A percentile compares a stretch with the other conserved stretches of the same genome.
These are phyloP conservation scores for Aspergillus panamensis DNA, from an alignment of 495 filamentous ascomycete genomes.

Conservation along the genomic window DNA sequence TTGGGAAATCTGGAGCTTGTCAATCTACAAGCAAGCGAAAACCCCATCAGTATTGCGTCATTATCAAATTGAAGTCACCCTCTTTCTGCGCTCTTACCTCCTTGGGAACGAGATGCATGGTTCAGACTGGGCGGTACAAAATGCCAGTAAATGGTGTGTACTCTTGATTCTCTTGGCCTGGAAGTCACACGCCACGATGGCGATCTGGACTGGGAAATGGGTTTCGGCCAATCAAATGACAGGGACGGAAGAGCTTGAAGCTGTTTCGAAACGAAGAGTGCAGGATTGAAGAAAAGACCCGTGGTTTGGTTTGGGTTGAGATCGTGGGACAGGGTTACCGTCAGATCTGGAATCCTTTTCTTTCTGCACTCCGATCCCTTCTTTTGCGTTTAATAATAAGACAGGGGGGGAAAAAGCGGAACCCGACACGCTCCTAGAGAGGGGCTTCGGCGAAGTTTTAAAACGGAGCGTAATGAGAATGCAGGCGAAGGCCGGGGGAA, in stretches of 20 bases:
- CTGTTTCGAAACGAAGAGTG: too few species aligned
- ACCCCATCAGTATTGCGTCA: not conserved
- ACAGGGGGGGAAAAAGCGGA: slow-evolving; percentile 7
- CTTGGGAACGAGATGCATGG: slow-evolving; percentile 82
- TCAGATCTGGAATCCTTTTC: not conserved
- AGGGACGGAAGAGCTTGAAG: not conserved
- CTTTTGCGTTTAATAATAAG: not conserved
- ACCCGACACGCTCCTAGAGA: not conserved
- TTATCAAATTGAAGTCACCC: not conserved
- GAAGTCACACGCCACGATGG: slow-evolving; percentile 8
- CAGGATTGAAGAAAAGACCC: not conserved
- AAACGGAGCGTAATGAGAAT: slow-evolving; percentile 4
- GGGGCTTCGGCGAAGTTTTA: slow-evolving; percentile 7
- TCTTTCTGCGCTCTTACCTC: slow-evolving; percentile 57
- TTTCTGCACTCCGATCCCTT: not conserved
- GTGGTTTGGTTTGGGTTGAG: not conserved
- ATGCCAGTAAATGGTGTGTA: not conserved
- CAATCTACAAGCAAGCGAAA: slow-evolving; percentile 55
- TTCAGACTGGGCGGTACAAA: slow-evolving; percentile 4
- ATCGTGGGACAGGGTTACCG: not conserved
- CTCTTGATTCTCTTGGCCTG: slow-evolving; percentile 12
- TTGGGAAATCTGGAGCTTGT: slow-evolving; percentile 94
- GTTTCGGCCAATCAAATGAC: slow-evolving; percentile 15
- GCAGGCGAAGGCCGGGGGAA: slow-evolving; percentile 16
- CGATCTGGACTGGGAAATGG: slow-evolving; percentile 1